phyloP scores from a whole-genome alignment of 2,329 filamentous ascomycete genomes.

The Leptosphaerulina australis region DNA sequence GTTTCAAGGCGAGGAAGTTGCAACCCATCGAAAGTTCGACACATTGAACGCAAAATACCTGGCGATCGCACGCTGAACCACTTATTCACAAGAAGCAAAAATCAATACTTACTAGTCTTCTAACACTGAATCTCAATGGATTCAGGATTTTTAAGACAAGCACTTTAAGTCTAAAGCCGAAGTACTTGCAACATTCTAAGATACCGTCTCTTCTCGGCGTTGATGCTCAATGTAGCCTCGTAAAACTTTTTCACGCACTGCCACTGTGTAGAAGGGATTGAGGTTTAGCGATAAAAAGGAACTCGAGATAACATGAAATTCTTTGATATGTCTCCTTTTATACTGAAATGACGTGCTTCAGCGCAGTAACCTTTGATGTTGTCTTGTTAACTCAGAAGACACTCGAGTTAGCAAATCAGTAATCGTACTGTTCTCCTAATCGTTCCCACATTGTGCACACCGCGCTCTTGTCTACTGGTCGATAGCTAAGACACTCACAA shows the following conservation, averaged over 20 bases:
- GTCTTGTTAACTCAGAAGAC: too few species aligned
- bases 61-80: neutral
- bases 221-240: neutral
- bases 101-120: too few species aligned
- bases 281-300: too few species aligned
- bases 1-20: conserved; percentile 19
- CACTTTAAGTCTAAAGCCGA: neutral
- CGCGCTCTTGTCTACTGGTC: neutral
- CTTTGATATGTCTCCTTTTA: too few species aligned
- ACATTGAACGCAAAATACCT: neutral
- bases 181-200: neutral
- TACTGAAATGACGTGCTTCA: too few species aligned
- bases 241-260: neutral
- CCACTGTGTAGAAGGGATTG: neutral
- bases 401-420: too few species aligned
- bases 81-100: too few species aligned
- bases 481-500: neutral
- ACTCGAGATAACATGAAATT: too few species aligned
- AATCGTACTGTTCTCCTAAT: too few species aligned
- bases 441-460: too few species aligned
- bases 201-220: neutral
- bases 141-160: neutral
- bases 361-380: too few species aligned
- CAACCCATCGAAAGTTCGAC: conserved; percentile 4
- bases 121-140: too few species aligned